Evolutionary conservation across 805 yeast species (phyloP).

Genomic region (Myxozyma nipponensis): DNA sequence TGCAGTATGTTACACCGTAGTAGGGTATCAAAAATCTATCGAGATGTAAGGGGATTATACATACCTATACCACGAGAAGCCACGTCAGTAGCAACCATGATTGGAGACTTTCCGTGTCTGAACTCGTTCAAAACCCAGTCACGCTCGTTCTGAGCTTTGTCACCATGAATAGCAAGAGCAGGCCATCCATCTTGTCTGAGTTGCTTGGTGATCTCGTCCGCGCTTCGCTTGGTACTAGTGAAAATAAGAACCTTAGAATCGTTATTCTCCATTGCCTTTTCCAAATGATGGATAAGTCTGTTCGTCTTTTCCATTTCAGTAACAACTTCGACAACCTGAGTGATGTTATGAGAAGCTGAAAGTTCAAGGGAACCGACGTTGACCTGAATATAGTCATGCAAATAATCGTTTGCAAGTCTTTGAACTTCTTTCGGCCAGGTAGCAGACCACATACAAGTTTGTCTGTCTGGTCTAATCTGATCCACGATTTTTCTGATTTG

Average conservation of each 20-base stretch:
- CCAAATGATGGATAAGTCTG: conserved; percentile 71
- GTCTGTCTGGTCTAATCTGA: conserved; percentile 99
- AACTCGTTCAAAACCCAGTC: conserved; percentile 97
- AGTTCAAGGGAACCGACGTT: conserved; percentile 89
- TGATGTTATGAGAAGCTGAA: conserved; percentile 94
- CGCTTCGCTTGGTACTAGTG: conserved; percentile 95
- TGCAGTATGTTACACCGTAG: neutral
- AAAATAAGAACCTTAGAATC: conserved; percentile 80
- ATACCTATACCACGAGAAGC: conserved; percentile 99
- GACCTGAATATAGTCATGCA: conserved; percentile 91
- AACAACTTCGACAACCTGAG: conserved; percentile 83
- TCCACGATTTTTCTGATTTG: conserved; percentile 93
- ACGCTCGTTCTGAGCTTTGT: conserved; percentile 95
- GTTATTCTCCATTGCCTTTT: conserved; percentile 61
- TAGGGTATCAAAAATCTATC: neutral
- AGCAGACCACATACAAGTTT: conserved; percentile 99
- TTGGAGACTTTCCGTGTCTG: conserved; percentile 86
- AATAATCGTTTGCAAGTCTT: conserved; percentile 84
- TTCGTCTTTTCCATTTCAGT: conserved; percentile 94
- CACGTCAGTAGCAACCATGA: conserved; percentile 99
- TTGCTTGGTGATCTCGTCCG: conserved; percentile 90
- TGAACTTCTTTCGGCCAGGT: conserved; percentile 99
- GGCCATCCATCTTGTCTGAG: conserved; percentile 98
- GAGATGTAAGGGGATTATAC: conserved; percentile 35
- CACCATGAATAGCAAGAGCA: conserved; percentile 98